Evolutionary conservation across 306 rosid species (phyloP), one percentile per base, ranked within the genome.

Genomic region (Leucaena leucocephala): DNA sequence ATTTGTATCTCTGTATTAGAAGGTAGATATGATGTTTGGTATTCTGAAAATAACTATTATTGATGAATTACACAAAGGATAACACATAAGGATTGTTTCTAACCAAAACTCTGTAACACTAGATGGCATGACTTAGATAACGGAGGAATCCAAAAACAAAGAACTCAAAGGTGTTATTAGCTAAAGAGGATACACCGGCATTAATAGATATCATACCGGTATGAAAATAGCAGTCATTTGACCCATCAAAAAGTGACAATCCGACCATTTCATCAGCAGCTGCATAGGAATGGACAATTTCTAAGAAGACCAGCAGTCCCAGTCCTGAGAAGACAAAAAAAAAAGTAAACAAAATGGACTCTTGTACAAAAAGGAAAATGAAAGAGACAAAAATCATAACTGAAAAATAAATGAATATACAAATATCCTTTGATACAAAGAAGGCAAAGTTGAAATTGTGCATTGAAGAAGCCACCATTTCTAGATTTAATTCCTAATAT

Each of bases 221-320:
- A 77, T 91, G 98, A 80, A 95, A 95, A 88, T 85, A 95, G 82
- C 97, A 87, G 84, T 95, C 98, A 87, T 92, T 90, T 54, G 98
- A 90, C 83, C 98, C 98, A 82, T 95, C 98, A 76, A 92, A 95
- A 65, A 89, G 82, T 14, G 97, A 93, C 76, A 95, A 80, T 68
- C 98, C 98, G 80, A 91, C 97, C 97, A 92, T 95, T 88, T 95
- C 98, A 86, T 95, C 98, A 38, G 96, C 97, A 79, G 98, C 94
- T 34, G 98, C 93, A 45, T 95, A 95, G 77, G 98, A 92, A 91
- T 95, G 98, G 72, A 92, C 93, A 75, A 95, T 88, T 77, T 95
- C 98, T 77, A 95, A 81, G 90, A 95, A 88, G 75, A 95, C 96
- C 63, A 95, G 90, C 79, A 95, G 74, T 74, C 96, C 98, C 49